Evolutionary conservation across 495 filamentous ascomycete species (phyloP).

Genomic region (Lasiosphaeria hispida): DNA sequence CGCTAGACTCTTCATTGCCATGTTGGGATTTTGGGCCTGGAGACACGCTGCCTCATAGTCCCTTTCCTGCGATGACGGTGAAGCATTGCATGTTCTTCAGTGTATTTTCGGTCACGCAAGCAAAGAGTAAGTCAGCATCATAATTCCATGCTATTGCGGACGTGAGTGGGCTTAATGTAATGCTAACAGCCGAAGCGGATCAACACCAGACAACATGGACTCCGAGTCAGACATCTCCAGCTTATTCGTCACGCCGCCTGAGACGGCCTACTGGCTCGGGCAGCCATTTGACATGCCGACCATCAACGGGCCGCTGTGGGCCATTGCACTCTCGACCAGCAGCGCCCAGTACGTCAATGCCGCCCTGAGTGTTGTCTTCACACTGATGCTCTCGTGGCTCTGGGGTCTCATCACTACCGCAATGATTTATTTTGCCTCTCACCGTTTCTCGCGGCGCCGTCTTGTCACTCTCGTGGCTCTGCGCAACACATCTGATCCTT

Average conservation of each 20-base stretch:
- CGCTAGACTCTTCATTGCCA: too few relatives aligned
- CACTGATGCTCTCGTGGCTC: constrained; percentile 12
- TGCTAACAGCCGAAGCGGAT: too few relatives aligned
- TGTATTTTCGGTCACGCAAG: too few relatives aligned
- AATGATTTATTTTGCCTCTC: constrained; percentile 6
- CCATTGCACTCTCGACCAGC: constrained; percentile 4
- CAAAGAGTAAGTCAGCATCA: too few relatives aligned
- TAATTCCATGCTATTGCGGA: too few relatives aligned
- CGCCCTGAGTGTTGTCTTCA: constrained; percentile 6
- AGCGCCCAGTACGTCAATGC: constrained; percentile 5
- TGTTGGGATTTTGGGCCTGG: too few relatives aligned
- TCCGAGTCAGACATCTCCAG: too few relatives aligned
- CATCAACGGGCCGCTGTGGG: not conserved
- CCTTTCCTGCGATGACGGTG: too few relatives aligned
- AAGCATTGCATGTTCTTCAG: too few relatives aligned
- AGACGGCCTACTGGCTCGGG: not conserved
- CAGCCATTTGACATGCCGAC: constrained; percentile 8
- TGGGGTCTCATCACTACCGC: constrained; percentile 13
- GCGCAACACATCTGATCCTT: not conserved
- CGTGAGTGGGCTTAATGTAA: too few relatives aligned
- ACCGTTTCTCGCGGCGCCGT: constrained; percentile 13
- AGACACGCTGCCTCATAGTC: too few relatives aligned
- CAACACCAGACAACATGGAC: too few relatives aligned
- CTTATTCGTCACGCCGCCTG: not conserved
- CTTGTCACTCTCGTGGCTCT: constrained; percentile 12